A percentile compares a stretch with the other conserved stretches of the same genome.
These are phyloP conservation scores for Acacia melanoxylon DNA, from an alignment of 306 rosid species.

Conservation along the genomic window DNA sequence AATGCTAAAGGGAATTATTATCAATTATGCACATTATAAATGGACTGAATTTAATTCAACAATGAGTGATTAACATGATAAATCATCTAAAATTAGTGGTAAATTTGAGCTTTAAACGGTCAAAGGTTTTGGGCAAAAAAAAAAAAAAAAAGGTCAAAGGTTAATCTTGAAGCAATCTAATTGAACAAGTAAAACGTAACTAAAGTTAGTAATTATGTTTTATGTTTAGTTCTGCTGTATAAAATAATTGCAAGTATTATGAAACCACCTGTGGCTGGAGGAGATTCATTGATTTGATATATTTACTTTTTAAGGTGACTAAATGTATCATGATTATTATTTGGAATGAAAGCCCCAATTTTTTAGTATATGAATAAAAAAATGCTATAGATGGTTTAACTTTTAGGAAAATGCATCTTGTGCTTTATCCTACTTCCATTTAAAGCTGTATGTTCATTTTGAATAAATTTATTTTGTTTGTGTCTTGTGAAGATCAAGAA, in stretches of 20 bases:
- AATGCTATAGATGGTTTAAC: no score
- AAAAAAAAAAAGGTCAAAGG: no score
- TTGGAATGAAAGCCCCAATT: no score
- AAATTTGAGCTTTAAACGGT: not conserved
- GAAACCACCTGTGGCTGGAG: not conserved
- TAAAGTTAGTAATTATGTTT: not conserved
- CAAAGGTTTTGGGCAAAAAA: no score
- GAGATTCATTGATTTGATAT: not conserved
- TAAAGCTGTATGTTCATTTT: no score
- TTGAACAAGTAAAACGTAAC: not conserved
- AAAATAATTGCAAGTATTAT: not conserved
- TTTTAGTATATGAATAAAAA: no score
- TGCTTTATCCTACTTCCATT: no score
- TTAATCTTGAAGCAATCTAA: not conserved
- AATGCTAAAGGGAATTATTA: not conserved
- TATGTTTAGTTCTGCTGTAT: not conserved
- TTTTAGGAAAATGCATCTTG: no score
- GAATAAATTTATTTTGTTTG: no score
- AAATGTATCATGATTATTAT: not conserved
- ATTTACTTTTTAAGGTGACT: constrained; percentile 56
- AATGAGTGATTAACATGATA: not conserved
- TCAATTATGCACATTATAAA: not conserved
- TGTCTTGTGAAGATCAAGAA: no score
- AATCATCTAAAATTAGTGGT: not conserved
- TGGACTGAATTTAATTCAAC: not conserved